These are phyloP conservation scores for Paragyromitra xinjiangensis DNA, from an alignment of 495 filamentous ascomycete genomes.

Conservation along the genomic window DNA sequence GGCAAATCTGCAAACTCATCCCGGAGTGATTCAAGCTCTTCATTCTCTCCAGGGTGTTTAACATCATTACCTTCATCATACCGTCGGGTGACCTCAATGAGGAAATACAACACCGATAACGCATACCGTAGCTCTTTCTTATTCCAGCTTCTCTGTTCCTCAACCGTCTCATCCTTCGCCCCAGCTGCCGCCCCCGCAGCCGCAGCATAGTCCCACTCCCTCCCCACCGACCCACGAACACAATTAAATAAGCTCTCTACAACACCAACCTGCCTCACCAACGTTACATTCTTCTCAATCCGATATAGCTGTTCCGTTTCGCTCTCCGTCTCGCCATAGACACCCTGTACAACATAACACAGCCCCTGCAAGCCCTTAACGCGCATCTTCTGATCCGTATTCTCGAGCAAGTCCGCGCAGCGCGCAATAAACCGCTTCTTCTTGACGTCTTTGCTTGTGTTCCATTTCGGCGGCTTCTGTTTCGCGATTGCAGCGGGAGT, in stretches of 20 bases:
- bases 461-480: slow-evolving; percentile 63
- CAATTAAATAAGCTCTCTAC: slow-evolving; percentile 69
- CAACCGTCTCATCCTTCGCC: slow-evolving; percentile 46
- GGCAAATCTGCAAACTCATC: slow-evolving; percentile 63
- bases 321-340: slow-evolving; percentile 60
- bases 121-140: slow-evolving; percentile 67
- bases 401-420: slow-evolving; percentile 61
- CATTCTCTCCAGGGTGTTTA: slow-evolving; percentile 41
- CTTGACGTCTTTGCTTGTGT: slow-evolving; percentile 61
- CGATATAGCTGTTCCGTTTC: slow-evolving; percentile 72
- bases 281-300: slow-evolving; percentile 71
- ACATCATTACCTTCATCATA: slow-evolving; percentile 38
- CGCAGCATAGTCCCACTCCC: slow-evolving; percentile 49
- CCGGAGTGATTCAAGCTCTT: slow-evolving; percentile 51
- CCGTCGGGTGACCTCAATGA: slow-evolving; percentile 72
- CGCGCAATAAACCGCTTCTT: slow-evolving; percentile 62
- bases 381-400: slow-evolving; percentile 65
- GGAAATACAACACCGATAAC: slow-evolving; percentile 75
- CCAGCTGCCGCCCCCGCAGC: slow-evolving; percentile 11
- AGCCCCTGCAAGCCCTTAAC: slow-evolving; percentile 76
- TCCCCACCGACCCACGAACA: slow-evolving; percentile 61
- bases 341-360: slow-evolving; percentile 72
- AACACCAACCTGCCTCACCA: slow-evolving; percentile 69
- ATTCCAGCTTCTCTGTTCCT: slow-evolving; percentile 57
- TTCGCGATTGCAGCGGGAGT: slow-evolving; percentile 15